Evolutionary conservation across 176 grass and related monocot genomes (phyloP).

Genomic region (Carex littledalei): DNA sequence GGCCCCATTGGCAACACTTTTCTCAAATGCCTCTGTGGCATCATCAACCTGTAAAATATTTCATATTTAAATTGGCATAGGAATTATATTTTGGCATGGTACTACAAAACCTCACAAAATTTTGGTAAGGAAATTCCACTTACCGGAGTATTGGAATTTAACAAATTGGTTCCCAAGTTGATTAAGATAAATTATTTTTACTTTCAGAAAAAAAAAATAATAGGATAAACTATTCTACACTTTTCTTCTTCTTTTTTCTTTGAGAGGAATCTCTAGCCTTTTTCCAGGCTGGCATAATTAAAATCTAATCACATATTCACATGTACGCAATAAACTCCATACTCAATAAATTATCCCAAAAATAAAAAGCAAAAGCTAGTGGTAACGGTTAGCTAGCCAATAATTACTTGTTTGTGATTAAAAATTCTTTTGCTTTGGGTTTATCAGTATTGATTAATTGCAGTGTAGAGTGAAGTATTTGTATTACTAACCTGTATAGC

Average conservation of each 20-base stretch:
- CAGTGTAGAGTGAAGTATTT: background rate
- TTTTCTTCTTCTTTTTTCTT: background rate
- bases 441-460: background rate
- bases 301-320: background rate
- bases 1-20: constrained; percentile 61
- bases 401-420: background rate
- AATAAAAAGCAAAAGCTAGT: background rate
- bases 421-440: background rate
- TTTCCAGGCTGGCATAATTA: background rate
- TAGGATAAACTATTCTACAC: background rate
- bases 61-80: background rate
- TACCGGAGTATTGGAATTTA: background rate
- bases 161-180: background rate
- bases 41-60: constrained; percentile 30
- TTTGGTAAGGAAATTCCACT: background rate
- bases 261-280: background rate
- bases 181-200: background rate
- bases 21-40: constrained; percentile 59
- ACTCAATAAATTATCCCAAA: background rate
- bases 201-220: too few relatives aligned
- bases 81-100: background rate
- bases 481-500: constrained; percentile 45
- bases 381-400: background rate
- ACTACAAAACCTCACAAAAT: background rate
- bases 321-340: background rate